These are phyloP conservation scores for Cenococcum geophilum DNA, from an alignment of 495 filamentous ascomycete species.

Conservation along the genomic window DNA sequence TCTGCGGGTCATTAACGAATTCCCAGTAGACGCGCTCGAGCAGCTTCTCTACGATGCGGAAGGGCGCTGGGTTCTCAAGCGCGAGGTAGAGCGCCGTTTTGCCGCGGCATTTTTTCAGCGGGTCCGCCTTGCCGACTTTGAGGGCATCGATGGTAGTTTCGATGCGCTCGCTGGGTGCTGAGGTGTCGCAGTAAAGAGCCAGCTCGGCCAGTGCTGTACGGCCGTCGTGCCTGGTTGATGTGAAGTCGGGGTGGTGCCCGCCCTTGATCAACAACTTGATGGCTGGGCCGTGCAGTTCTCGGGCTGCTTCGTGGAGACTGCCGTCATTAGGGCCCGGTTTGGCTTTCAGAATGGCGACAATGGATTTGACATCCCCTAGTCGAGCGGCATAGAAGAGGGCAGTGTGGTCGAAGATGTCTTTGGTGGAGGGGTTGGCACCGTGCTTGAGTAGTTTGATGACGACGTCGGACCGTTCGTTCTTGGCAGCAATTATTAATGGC, in stretches of 20 bases:
- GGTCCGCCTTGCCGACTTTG: too few species aligned
- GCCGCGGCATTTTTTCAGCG: too few species aligned
- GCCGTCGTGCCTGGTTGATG: constrained; percentile 16
- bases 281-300: constrained; percentile 12
- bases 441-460: constrained; percentile 14
- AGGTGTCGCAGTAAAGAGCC: too few species aligned
- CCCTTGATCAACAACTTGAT: constrained; percentile 9
- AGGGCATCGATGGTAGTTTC: too few species aligned
- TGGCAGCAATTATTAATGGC: constrained; percentile 19
- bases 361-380: constrained; percentile 1
- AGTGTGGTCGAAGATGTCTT: constrained; percentile 24
- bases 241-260: constrained; percentile 23
- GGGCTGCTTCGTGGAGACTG: constrained; percentile 26
- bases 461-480: constrained; percentile 15
- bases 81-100: too few species aligned
- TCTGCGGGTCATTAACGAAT: too few species aligned
- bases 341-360: constrained; percentile 5
- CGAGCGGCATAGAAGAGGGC: constrained; percentile 23
- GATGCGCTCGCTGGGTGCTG: too few species aligned
- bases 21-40: too few species aligned
- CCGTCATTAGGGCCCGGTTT: constrained; percentile 21
- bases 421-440: constrained; percentile 19
- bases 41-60: too few species aligned
- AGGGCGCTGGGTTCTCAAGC: too few species aligned
- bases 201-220: constrained; percentile 24